phyloP scores from a whole-genome alignment of 1,139 yeast species.

The Diutina catenulata region DNA sequence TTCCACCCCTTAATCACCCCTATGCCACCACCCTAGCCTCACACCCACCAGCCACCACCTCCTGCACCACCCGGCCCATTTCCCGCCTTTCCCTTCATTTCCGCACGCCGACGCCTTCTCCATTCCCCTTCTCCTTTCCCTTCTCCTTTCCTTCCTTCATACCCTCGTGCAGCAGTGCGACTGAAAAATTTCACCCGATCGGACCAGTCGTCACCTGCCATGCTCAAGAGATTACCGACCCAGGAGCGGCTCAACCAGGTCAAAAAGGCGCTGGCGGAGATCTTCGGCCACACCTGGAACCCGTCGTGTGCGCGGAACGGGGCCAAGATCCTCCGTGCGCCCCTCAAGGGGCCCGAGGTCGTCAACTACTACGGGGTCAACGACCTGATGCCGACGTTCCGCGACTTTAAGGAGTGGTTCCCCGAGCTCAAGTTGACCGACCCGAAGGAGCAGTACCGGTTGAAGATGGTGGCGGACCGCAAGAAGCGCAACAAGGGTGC shows the following conservation, averaged over 20 bases:
- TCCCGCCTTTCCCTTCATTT: too few relatives aligned
- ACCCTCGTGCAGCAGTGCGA: too few relatives aligned
- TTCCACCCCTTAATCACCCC: too few relatives aligned
- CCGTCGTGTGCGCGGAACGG: slow-evolving; percentile 69
- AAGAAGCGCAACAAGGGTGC: slow-evolving; percentile 91
- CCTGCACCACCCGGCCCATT: too few relatives aligned
- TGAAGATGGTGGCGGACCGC: slow-evolving; percentile 52
- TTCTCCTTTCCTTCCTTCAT: too few relatives aligned
- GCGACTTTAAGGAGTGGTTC: slow-evolving; percentile 44
- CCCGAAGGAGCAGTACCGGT: slow-evolving; percentile 62
- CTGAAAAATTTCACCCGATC: too few relatives aligned
- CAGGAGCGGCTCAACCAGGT: slow-evolving; percentile 41
- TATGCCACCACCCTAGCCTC: too few relatives aligned
- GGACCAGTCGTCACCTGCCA: too few relatives aligned
- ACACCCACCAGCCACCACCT: too few relatives aligned
- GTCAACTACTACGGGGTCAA: slow-evolving; percentile 71
- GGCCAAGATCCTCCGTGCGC: slow-evolving; percentile 57
- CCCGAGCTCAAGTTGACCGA: slow-evolving; percentile 53
- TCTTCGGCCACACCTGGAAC: slow-evolving; percentile 45
- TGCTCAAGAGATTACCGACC: slow-evolving; percentile 13
- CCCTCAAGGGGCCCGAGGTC: slow-evolving; percentile 65
- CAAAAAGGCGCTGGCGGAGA: slow-evolving; percentile 43
- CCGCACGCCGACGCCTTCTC: too few relatives aligned
- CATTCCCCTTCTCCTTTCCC: too few relatives aligned
- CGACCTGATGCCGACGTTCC: slow-evolving; percentile 48